Percentiles rank a stretch among this genome's conserved stretches.
phyloP scores from a whole-genome alignment of 352 stramenopile species.

The Phytophthora capsici region DNA sequence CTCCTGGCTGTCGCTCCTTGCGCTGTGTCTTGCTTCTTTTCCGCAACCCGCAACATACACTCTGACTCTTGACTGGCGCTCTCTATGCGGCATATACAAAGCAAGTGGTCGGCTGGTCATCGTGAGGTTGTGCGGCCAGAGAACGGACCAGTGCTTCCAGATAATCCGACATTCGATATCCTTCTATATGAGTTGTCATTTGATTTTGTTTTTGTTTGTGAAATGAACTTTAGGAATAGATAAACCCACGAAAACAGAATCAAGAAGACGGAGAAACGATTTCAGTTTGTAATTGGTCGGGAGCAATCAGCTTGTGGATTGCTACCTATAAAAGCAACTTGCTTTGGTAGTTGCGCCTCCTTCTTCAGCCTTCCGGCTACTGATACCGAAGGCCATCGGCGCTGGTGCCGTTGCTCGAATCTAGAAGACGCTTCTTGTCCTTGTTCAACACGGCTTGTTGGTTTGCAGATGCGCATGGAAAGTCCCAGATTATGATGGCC shows the following conservation, averaged over 20 bases:
- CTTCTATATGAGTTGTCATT: background rate
- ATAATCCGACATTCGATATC: background rate
- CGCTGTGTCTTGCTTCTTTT: constrained; percentile 25
- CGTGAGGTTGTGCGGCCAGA: constrained; percentile 27
- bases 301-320: background rate
- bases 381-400: constrained; percentile 8
- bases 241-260: background rate
- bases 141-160: constrained; percentile 26
- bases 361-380: constrained; percentile 28
- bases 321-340: background rate
- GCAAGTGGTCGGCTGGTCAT: constrained; percentile 17
- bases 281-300: too few species aligned
- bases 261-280: too few species aligned
- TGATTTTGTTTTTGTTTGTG: too few species aligned
- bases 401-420: background rate
- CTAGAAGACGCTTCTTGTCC: background rate
- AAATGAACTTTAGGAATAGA: too few species aligned
- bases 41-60: constrained; percentile 30
- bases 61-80: constrained; percentile 31
- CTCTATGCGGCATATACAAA: constrained; percentile 34
- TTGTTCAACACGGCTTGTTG: too few species aligned
- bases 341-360: background rate
- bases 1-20: constrained; percentile 8
- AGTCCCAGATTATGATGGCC: constrained; percentile 1
- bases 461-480: constrained; percentile 1